A percentile compares a stretch with the other conserved stretches of the same genome.
phyloP scores from a whole-genome alignment of 139 green algal species.

The Micractinium conductrix region DNA sequence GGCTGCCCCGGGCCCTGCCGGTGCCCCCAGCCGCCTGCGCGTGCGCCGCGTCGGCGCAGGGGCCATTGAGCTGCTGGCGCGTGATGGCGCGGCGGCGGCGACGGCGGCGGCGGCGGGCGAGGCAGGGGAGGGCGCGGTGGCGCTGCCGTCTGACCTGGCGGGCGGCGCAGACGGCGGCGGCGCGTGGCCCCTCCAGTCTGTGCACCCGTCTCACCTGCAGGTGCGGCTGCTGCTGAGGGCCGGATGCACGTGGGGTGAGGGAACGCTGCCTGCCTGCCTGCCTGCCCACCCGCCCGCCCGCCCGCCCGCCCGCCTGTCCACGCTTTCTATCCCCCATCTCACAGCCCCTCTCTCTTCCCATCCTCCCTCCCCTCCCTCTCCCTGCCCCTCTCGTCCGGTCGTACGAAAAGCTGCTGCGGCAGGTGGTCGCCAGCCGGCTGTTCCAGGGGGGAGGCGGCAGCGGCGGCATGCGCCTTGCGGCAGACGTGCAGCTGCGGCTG shows the following conservation, averaged over 20 bases:
- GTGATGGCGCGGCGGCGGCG: constrained; percentile 5
- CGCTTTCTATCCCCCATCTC: neutral
- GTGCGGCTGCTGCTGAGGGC: neutral
- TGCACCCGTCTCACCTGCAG: constrained; percentile 16
- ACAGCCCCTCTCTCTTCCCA: neutral
- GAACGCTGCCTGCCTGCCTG: neutral
- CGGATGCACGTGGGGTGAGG: neutral
- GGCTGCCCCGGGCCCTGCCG: neutral
- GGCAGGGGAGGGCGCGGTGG: too few relatives aligned
- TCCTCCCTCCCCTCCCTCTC: neutral
- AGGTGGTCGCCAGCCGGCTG: constrained; percentile 19
- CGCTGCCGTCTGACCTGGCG: neutral
- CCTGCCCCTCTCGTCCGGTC: neutral
- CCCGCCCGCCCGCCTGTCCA: neutral
- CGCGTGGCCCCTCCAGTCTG: constrained; percentile 10
- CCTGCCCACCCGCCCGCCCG: neutral
- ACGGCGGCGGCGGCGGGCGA: neutral
- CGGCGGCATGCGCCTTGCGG: neutral
- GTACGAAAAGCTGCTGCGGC: constrained; percentile 33
- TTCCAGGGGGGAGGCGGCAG: neutral
- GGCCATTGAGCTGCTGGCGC: constrained; percentile 28
- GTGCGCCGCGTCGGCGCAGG: constrained; percentile 7
- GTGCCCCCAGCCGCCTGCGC: constrained; percentile 3
- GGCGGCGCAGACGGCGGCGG: neutral
- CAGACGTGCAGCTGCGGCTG: constrained; percentile 25